phyloP scores from a whole-genome alignment of 2,329 filamentous ascomycete species.

The Sclerotiophoma versabilis region DNA sequence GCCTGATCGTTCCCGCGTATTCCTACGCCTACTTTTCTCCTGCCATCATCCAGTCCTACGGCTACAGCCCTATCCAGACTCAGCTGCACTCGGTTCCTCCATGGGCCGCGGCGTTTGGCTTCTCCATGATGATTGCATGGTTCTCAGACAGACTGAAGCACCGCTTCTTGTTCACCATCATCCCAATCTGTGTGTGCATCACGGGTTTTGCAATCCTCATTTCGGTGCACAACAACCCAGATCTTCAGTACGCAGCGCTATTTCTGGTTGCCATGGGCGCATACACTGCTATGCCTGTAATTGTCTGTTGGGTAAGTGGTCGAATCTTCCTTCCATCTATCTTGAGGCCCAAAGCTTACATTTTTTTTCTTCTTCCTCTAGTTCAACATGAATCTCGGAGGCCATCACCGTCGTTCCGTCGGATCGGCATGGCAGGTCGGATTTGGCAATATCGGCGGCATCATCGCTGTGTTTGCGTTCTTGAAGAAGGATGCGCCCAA shows the following conservation, averaged over 20 bases:
- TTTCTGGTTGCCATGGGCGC: slow-evolving; percentile 82
- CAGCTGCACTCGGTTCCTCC: slow-evolving; percentile 64
- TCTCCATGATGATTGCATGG: slow-evolving; percentile 77
- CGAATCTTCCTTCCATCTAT: too few species aligned
- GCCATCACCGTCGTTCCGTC: slow-evolving; percentile 58
- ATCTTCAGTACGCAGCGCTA: slow-evolving; percentile 77
- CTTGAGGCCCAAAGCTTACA: too few species aligned
- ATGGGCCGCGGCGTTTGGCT: slow-evolving; percentile 77
- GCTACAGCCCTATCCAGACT: slow-evolving; percentile 61
- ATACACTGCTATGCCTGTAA: slow-evolving; percentile 89
- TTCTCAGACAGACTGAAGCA: slow-evolving; percentile 75
- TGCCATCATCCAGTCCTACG: slow-evolving; percentile 57
- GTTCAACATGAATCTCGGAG: slow-evolving; percentile 62
- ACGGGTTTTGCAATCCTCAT: slow-evolving; percentile 79
- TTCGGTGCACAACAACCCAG: slow-evolving; percentile 69
- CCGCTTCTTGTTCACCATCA: slow-evolving; percentile 75
- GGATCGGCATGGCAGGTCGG: slow-evolving; percentile 60
- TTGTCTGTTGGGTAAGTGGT: slow-evolving; percentile 59
- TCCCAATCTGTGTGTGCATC: slow-evolving; percentile 73
- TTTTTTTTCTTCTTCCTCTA: too few species aligned
- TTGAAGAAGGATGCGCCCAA: slow-evolving; percentile 67
- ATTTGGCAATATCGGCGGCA: slow-evolving; percentile 59
- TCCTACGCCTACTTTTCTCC: slow-evolving; percentile 58
- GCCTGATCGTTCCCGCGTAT: slow-evolving; percentile 51
- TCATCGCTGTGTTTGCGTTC: slow-evolving; percentile 61